Base-by-base conservation (phyloP, 1,284 basidiomycete species). In the Retiboletus flavoniger region DNA sequence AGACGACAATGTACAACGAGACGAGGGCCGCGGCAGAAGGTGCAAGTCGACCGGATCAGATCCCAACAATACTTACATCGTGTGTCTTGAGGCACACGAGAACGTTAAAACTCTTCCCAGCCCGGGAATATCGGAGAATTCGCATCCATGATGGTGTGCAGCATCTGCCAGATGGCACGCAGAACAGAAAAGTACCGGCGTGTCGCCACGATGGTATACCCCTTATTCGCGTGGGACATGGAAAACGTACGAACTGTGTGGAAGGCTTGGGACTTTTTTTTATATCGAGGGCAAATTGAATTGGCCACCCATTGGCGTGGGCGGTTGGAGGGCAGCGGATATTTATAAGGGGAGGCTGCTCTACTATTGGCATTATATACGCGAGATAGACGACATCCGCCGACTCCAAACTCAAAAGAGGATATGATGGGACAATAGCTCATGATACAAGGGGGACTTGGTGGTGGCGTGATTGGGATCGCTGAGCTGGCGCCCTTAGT, bases 381-480 rank as follows among this genome's bases (percentile, higher is more conserved):
- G 39, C 39, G 39, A 40, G 39, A 40, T 6, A 21, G 39, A 48
- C 24, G 16, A 47, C 31, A 53, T 54, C 39, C 52, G 40, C 52
- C 40, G 51, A 54, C 51, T 34, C 46, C 42, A 52, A 31, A 29
- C 11, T 34, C 21, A 17, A 13, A 31, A 39, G 36, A 29, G 24
- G 24, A 5, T 24, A 4, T 24, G 24, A 24, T 24, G 24, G 24
- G 24, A 36, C 26, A 38, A 38, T 24, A 32, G 29, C 19, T 4
- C 38, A 32, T 13, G 42, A 24, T 42, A 44, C 50, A 55, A 35
- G 31, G 41, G n/a, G 17, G 44, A n/a, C 17, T n/a, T 21, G 19
- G 19, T 46, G 53, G 59, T 59, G 59, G 58, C 50, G 60, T 60
- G 59, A 55, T 56, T 29, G 21, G 46, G 35, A 17, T 38, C 5